Evolutionary conservation across 2,329 filamentous ascomycete species (phyloP).

Genomic region (Gaeumannomyces tritici): DNA sequence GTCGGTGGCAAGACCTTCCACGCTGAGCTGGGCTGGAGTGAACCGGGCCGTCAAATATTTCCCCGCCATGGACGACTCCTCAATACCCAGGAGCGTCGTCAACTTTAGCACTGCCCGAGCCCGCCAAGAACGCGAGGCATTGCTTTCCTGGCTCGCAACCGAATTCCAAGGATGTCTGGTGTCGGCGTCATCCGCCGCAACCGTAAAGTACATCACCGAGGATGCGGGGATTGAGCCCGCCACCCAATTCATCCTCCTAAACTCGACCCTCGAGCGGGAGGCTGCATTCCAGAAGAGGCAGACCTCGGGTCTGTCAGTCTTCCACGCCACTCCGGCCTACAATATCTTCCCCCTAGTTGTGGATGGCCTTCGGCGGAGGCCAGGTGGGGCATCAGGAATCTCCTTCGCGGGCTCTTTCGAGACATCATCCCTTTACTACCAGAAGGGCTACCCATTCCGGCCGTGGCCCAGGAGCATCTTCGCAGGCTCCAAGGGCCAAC

Average conservation of each 20-base stretch:
- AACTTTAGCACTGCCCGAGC: too few species aligned
- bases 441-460: not conserved
- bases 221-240: not conserved
- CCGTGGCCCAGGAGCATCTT: not conserved
- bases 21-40: not conserved
- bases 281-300: not conserved
- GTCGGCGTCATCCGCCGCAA: not conserved
- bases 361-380: not conserved
- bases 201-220: not conserved
- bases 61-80: not conserved
- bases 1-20: too few species aligned
- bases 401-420: not conserved
- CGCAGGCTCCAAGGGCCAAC: not conserved
- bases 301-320: not conserved
- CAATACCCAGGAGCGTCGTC: not conserved
- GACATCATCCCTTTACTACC: not conserved
- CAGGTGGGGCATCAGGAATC: not conserved
- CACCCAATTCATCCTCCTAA: not conserved
- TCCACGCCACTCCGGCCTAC: not conserved
- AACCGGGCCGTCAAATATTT: not conserved
- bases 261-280: not conserved
- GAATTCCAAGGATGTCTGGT: not conserved
- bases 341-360: not conserved
- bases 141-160: not conserved
- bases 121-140: not conserved